A percentile compares a stretch with the other conserved stretches of the same genome.
Evolutionary conservation across 129 eudicot species (phyloP).

Genomic region (Oenanthe sinensis): DNA sequence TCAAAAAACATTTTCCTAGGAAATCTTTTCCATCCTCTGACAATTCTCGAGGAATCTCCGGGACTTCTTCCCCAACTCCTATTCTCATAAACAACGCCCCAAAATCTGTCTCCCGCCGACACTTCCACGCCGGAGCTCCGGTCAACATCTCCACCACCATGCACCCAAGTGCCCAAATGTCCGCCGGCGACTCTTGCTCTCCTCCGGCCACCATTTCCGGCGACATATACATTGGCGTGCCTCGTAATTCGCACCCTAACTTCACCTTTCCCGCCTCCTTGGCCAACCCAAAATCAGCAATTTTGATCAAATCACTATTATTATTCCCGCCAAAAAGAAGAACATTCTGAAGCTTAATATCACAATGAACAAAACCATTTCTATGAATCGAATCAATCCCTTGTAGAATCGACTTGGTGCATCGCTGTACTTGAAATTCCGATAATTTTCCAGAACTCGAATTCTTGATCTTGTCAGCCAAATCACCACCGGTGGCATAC

Average conservation of each 20-base stretch:
- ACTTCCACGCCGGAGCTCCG: constrained; percentile 68
- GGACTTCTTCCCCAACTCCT: constrained; percentile 54
- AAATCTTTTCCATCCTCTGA: constrained; percentile 72
- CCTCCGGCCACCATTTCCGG: constrained; percentile 64
- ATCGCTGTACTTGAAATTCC: constrained; percentile 33
- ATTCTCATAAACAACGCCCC: constrained; percentile 40
- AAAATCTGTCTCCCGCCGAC: constrained; percentile 12
- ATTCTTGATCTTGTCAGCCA: constrained; percentile 34
- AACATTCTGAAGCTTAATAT: constrained; percentile 64
- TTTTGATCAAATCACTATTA: constrained; percentile 23
- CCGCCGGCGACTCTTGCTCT: constrained; percentile 49
- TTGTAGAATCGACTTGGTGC: constrained; percentile 38
- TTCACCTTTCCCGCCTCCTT: constrained; percentile 20
- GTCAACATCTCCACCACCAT: constrained; percentile 63
- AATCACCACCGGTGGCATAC: constrained; percentile 65
- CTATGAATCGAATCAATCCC: constrained; percentile 58
- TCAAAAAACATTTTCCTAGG: constrained; percentile 52
- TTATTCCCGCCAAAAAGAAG: constrained; percentile 28
- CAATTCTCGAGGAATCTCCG: constrained; percentile 56
- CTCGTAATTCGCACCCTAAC: constrained; percentile 47
- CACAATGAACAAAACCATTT: constrained; percentile 74
- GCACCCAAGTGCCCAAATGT: constrained; percentile 87
- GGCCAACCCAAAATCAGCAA: constrained; percentile 88
- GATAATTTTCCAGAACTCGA: constrained; percentile 23
- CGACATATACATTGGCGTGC: constrained; percentile 83